These are phyloP conservation scores for Rhizoclosmatium sp. DNA, from an alignment of 192 early-diverging fungal genomes.

Conservation along the genomic window DNA sequence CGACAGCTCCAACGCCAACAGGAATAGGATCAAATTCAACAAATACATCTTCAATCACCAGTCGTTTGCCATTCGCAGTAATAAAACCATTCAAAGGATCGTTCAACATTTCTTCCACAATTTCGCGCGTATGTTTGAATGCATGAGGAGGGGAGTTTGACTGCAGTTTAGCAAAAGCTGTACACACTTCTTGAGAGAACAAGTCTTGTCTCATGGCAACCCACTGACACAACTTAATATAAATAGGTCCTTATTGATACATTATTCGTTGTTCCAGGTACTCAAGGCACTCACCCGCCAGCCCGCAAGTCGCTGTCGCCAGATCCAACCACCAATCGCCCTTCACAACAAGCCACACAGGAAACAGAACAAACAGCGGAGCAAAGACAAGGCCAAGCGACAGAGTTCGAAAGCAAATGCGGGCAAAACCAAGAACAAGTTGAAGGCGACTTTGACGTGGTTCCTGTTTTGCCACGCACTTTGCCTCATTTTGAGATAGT, in stretches of 20 bases:
- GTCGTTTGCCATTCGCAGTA: neutral
- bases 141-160: conserved; percentile 80
- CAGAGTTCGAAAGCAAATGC: neutral
- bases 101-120: conserved; percentile 58
- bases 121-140: conserved; percentile 64
- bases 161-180: conserved; percentile 79
- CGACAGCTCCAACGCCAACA: conserved; percentile 92
- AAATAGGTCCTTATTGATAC: conserved; percentile 87
- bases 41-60: conserved; percentile 73
- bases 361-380: neutral
- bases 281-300: conserved; percentile 1
- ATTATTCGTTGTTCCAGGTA: conserved; percentile 84
- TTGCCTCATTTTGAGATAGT: neutral
- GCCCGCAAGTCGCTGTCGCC: neutral
- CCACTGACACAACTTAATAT: conserved; percentile 94
- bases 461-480: neutral
- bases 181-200: conserved; percentile 79
- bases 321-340: conserved; percentile 23
- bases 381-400: neutral
- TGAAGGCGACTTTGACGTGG: neutral
- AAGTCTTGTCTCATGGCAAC: conserved; percentile 90
- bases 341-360: conserved; percentile 1
- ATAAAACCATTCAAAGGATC: conserved; percentile 1
- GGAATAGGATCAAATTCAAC: conserved; percentile 74
- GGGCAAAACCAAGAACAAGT: neutral